Base-by-base conservation (phyloP, 345 rosid species). In the Brassica nigra region DNA sequence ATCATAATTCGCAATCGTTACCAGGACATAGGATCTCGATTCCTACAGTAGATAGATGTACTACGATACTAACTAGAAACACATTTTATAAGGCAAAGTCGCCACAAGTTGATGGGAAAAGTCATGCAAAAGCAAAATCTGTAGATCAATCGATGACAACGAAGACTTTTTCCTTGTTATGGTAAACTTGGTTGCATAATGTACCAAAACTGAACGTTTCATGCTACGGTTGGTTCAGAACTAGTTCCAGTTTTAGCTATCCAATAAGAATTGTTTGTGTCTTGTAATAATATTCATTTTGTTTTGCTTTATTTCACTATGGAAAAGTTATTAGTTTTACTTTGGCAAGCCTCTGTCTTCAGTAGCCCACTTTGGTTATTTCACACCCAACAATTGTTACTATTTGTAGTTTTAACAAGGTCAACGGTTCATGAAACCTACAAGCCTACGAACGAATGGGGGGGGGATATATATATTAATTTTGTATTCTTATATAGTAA, bases 71-170 rank as follows among this genome's bases (percentile, higher is more conserved):
- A 54, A 66, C 70, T 71, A 54, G 52, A 57, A 77, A 84, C 84
- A 88, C 72, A 71, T 75, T 69, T 62, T 8, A 20, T 20, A 70
- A 42, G 78, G 89, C 77, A 85, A 86, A 86, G 78, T 84, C 85
- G 61, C 81, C 82, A 85, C 88, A 87, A 82, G 89, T 82, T 89
- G 90, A 84, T 71, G 87, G 80, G 83, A 83, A 62, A 78, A 77
- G 61, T 77, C 68, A 66, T 57, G 68, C 54, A 84, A 77, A 77
- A 78, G 76, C 73, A 63, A 54, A 75, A 75, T 75, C 79, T 55
- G 14, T 75, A 59, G 47, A 72, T 71, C 77, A 66, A 71, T 80
- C 77, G 82, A 84, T 86, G 68, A 75, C 70, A 23, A 66, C 10
- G 8, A 85, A 74, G 86, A 89, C 89, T 82, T 76, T 70, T 23